Percentiles rank a stretch among this genome's conserved stretches.
Conservation (phyloP, 345 rosid species). For the Euclidium syriacum region DNA sequence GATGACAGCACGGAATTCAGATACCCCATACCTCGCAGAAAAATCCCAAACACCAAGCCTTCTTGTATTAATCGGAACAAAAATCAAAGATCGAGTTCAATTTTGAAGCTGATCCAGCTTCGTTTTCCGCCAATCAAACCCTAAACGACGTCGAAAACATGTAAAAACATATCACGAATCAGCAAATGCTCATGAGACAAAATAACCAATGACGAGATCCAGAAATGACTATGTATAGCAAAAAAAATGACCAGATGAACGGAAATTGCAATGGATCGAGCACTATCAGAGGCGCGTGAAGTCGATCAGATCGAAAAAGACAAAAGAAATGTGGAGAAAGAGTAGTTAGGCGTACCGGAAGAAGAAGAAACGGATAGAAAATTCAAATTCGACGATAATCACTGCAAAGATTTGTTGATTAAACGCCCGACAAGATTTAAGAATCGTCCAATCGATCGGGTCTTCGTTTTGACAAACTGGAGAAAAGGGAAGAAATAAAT, state of each 20-base stretch:
- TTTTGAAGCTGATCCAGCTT: slow-evolving; percentile 12
- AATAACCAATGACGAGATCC: background rate
- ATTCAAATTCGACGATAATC: background rate
- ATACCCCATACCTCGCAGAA: slow-evolving; percentile 53
- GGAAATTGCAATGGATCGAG: background rate
- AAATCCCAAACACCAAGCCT: slow-evolving; percentile 16
- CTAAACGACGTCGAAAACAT: slow-evolving; percentile 6
- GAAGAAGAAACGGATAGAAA: background rate
- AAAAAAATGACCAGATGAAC: background rate
- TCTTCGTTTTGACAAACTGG: slow-evolving; percentile 23
- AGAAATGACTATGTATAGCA: background rate
- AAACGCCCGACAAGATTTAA: background rate
- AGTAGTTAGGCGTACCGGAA: slow-evolving; percentile 3
- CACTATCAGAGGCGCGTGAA: background rate
- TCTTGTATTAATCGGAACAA: slow-evolving; percentile 18
- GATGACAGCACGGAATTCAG: slow-evolving; percentile 70
- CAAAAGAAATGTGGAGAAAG: background rate
- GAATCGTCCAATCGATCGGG: background rate
- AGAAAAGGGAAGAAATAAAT: slow-evolving; percentile 3
- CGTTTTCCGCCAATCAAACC: slow-evolving; percentile 21
- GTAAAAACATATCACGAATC: slow-evolving; percentile 3
- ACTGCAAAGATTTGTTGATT: background rate
- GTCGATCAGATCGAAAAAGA: slow-evolving; percentile 13
- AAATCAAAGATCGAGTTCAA: slow-evolving; percentile 15
- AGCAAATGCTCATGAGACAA: background rate